phyloP scores from a whole-genome alignment of 768 basidiomycete species.

The Tremella mesenterica region DNA sequence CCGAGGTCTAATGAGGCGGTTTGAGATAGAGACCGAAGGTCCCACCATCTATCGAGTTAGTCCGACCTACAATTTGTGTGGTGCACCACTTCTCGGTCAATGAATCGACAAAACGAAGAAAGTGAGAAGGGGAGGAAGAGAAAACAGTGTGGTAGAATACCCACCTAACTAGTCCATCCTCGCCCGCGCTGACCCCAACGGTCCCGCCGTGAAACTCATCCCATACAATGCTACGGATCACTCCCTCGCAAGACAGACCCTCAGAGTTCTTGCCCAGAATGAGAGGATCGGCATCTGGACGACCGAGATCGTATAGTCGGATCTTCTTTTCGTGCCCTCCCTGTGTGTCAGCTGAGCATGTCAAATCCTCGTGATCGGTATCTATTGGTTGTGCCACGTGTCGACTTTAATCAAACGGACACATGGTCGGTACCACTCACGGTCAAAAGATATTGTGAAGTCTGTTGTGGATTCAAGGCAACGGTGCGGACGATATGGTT shows the following conservation, averaged over 20 bases:
- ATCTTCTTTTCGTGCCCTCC: constrained; percentile 96
- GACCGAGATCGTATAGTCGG: constrained; percentile 78
- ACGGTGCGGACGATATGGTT: constrained; percentile 97
- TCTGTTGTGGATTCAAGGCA: constrained; percentile 60
- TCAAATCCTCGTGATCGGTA: background rate
- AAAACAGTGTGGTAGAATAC: constrained; percentile 28
- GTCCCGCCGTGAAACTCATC: constrained; percentile 64
- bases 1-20: constrained; percentile 65
- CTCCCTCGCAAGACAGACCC: constrained; percentile 69
- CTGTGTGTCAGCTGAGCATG: constrained; percentile 48
- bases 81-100: too few species aligned
- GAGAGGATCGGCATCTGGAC: constrained; percentile 79
- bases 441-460: constrained; percentile 42
- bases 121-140: too few species aligned
- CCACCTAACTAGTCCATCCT: constrained; percentile 84
- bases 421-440: constrained; percentile 28
- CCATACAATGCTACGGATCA: constrained; percentile 87
- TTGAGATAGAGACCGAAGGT: constrained; percentile 66
- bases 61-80: too few species aligned
- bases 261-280: constrained; percentile 57
- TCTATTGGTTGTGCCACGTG: background rate
- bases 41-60: constrained; percentile 76
- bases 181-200: constrained; percentile 73
- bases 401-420: background rate
- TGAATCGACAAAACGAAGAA: too few species aligned